These are phyloP conservation scores for Sordariomycetes sp. DNA, from an alignment of 2,329 filamentous ascomycete species.

Conservation along the genomic window DNA sequence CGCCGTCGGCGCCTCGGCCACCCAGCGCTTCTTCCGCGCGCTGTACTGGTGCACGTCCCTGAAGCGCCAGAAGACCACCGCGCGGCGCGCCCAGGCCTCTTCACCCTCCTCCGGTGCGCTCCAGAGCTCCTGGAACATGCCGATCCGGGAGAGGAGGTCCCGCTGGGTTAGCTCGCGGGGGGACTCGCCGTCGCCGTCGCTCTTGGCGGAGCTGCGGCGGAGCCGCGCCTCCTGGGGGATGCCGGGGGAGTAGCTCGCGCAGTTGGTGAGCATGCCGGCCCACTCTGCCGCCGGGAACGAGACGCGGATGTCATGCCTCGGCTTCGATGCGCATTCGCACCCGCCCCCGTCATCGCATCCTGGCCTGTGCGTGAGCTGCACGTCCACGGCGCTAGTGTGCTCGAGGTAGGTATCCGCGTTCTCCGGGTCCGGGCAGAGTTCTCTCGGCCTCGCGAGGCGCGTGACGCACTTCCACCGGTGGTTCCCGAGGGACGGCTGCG, in stretches of 20 bases:
- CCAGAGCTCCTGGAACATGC: slow-evolving; percentile 56
- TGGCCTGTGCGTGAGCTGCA: slow-evolving; percentile 31
- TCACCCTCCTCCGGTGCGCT: slow-evolving; percentile 26
- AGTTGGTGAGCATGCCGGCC: slow-evolving; percentile 43
- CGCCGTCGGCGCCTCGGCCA: slow-evolving; percentile 7
- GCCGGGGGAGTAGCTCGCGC: slow-evolving; percentile 35
- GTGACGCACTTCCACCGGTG: slow-evolving; percentile 50
- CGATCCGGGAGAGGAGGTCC: slow-evolving; percentile 45
- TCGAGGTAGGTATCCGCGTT: slow-evolving; percentile 28
- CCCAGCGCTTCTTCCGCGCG: slow-evolving; percentile 4
- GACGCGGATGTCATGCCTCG: slow-evolving; percentile 36
- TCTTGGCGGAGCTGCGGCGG: slow-evolving; percentile 18
- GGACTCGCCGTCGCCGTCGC: slow-evolving; percentile 9
- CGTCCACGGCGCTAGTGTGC: slow-evolving; percentile 34
- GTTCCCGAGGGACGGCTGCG: slow-evolving; percentile 36
- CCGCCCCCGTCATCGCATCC: slow-evolving; percentile 33
- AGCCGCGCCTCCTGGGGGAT: slow-evolving; percentile 21
- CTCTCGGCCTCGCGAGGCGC: slow-evolving; percentile 39
- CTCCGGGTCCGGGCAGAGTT: slow-evolving; percentile 30
- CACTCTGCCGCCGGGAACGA: slow-evolving; percentile 45
- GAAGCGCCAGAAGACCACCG: slow-evolving; percentile 52
- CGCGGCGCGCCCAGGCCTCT: slow-evolving; percentile 39
- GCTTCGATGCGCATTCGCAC: slow-evolving; percentile 35
- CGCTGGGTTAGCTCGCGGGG: slow-evolving; percentile 6
- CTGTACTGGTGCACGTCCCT: slow-evolving; percentile 31